A percentile compares a stretch with the other conserved stretches of the same genome.
phyloP scores from a whole-genome alignment of 805 yeast species.

The Zygoascus tannicola region DNA sequence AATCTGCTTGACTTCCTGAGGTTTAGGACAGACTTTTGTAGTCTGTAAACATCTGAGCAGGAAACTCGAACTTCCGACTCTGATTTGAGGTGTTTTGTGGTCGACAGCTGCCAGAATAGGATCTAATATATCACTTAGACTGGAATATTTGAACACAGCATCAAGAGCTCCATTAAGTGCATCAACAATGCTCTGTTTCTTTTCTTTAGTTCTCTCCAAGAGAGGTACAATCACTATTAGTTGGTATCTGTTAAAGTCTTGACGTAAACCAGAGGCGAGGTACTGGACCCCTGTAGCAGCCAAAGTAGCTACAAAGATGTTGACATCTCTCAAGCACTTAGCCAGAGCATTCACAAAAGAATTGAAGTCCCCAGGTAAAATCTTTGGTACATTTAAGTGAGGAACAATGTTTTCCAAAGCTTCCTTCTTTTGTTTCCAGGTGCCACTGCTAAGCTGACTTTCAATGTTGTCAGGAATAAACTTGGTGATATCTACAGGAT shows the following conservation, averaged over 20 bases:
- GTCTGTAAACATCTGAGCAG: constrained; percentile 53
- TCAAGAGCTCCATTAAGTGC: constrained; percentile 61
- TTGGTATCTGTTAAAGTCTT: constrained; percentile 46
- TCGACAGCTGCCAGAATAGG: constrained; percentile 49
- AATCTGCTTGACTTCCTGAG: constrained; percentile 47
- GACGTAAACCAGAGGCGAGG: constrained; percentile 58
- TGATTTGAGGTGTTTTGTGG: constrained; percentile 78
- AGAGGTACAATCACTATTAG: constrained; percentile 47
- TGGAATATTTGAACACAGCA: constrained; percentile 45
- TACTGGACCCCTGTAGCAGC: constrained; percentile 59
- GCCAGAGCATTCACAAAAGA: constrained; percentile 54
- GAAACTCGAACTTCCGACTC: constrained; percentile 58
- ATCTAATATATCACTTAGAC: constrained; percentile 48
- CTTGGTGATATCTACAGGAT: constrained; percentile 56
- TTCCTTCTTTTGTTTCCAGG: constrained; percentile 92
- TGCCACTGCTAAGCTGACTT: constrained; percentile 45
- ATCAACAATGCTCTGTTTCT: constrained; percentile 66
- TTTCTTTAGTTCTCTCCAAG: constrained; percentile 80
- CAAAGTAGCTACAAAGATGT: constrained; percentile 72
- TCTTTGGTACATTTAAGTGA: constrained; percentile 40
- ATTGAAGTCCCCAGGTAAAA: constrained; percentile 53
- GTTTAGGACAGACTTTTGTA: constrained; percentile 40
- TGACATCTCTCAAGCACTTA: constrained; percentile 79
- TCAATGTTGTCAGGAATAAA: constrained; percentile 58
- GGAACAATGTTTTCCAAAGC: constrained; percentile 51